Base-by-base conservation (phyloP, 306 rosid species). In the Quercus glauca region DNA sequence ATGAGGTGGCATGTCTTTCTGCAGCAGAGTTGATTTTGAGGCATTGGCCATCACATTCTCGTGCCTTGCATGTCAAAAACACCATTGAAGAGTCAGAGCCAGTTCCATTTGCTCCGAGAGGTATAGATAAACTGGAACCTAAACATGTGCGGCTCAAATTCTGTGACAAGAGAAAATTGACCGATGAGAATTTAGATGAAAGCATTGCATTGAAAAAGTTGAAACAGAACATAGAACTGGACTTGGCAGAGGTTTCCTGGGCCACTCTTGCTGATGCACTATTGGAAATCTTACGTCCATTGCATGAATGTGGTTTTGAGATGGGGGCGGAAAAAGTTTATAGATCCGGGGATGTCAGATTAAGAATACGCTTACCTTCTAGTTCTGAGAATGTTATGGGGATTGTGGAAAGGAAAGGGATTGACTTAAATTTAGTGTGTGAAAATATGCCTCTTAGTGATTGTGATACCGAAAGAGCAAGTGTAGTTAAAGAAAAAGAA, bases 21-120 rank as follows among this genome's bases (percentile, higher is more conserved):
- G 97, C 91, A 19, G 87, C 93, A 69, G 97, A 92, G 84, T 81
- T 95, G 90, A 89, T 95, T 86, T 89, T 95, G 92, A 90, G 98
- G 90, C 93, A 92, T 78, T 95, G 99, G 99, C 99, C 98, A 29
- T 95, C 99, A 29, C 99, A 95, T 88, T 84, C 96, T 78, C 97
- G 99, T 77, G 95, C 99, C 69, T 83, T 95, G 87, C 90, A 84
- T 80, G 97, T 95, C 77, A 92, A 85, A 87, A 85, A 80, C 87
- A 85, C 88, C 77, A 95, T 95, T 77, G 94, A 90, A 89, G 94
- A 92, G 79, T 82, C 92, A 21, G 97, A 92, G 61, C 87, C 92
- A 51, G 84, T 91, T 84, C 93, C 93, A 52, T 92, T 85, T 89
- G 90, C 98, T 78, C 99, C 99, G 18, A 91, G 88, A 88, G 99